Percentiles rank a stretch among this genome's conserved stretches.
Conservation (phyloP, 306 rosid genomes). For the Elaeagnus macrophylla region DNA sequence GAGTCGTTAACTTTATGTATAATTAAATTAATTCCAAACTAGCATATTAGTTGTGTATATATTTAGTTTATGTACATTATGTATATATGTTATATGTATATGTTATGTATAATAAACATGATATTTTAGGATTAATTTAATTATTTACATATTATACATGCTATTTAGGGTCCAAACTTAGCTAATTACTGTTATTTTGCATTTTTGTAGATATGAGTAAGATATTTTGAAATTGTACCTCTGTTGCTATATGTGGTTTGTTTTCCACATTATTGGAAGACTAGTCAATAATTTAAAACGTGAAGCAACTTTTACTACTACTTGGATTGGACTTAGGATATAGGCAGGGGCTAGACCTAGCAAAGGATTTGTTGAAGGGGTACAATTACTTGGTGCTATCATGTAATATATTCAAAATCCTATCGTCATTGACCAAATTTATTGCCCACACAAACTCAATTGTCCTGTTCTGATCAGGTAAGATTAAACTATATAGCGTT, state of each 20-base stretch:
- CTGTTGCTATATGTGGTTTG: background rate
- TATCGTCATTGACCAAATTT: slow-evolving; percentile 3
- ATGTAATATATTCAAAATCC: background rate
- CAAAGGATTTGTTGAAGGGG: background rate
- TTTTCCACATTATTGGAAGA: slow-evolving; percentile 2
- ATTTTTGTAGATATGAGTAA: too few species aligned
- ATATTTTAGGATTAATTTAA: too few species aligned
- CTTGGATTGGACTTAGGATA: background rate
- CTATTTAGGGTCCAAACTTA: too few species aligned
- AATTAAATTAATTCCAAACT: too few species aligned
- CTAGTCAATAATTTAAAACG: slow-evolving; percentile 8
- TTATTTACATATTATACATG: too few species aligned
- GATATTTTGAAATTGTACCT: too few species aligned
- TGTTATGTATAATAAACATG: too few species aligned
- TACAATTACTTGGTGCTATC: background rate
- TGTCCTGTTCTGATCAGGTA: background rate
- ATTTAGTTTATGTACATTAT: too few species aligned
- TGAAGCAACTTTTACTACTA: background rate
- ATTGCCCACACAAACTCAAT: slow-evolving; percentile 6
- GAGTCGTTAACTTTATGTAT: too few species aligned
- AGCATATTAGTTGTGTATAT: too few species aligned
- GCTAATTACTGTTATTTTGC: too few species aligned
- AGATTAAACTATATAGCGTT: background rate
- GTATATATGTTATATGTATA: too few species aligned
- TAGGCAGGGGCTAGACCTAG: slow-evolving; percentile 2